These are phyloP conservation scores for Rhododendron henanense DNA, from an alignment of 148 eudicot species.

Conservation along the genomic window DNA sequence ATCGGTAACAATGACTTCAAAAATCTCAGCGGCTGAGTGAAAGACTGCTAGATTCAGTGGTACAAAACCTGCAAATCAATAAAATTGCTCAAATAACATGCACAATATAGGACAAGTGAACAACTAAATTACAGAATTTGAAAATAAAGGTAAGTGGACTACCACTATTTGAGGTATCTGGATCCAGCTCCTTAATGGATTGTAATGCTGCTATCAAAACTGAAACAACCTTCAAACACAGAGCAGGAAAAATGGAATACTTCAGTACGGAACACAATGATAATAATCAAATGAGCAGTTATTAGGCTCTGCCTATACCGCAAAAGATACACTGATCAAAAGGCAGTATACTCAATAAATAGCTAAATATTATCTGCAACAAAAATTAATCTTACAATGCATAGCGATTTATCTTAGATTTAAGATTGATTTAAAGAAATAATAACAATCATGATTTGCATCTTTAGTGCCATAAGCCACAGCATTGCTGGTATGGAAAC, in stretches of 20 bases:
- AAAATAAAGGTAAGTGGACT: conserved; percentile 5
- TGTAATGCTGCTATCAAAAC: conserved; percentile 75
- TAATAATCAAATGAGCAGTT: neutral
- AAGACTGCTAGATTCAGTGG: conserved; percentile 91
- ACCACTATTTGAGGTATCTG: conserved; percentile 58
- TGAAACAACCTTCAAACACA: conserved; percentile 58
- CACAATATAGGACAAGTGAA: neutral
- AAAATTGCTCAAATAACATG: neutral
- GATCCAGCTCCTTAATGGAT: conserved; percentile 76
- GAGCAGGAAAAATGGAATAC: neutral
- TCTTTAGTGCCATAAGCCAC: neutral
- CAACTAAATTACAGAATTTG: conserved; percentile 2
- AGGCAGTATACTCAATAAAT: neutral
- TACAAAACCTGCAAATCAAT: conserved; percentile 48
- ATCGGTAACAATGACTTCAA: conserved; percentile 88
- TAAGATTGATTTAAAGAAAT: neutral
- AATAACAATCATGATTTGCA: neutral
- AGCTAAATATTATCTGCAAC: neutral
- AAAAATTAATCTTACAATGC: neutral
- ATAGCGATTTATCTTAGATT: neutral
- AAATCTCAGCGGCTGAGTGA: conserved; percentile 93
- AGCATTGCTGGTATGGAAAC: neutral
- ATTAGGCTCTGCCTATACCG: neutral
- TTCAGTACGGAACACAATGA: neutral
- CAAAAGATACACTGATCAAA: neutral